These are phyloP conservation scores for Sporothrix schenckii DNA, from an alignment of 2,329 filamentous ascomycete species.

Conservation along the genomic window DNA sequence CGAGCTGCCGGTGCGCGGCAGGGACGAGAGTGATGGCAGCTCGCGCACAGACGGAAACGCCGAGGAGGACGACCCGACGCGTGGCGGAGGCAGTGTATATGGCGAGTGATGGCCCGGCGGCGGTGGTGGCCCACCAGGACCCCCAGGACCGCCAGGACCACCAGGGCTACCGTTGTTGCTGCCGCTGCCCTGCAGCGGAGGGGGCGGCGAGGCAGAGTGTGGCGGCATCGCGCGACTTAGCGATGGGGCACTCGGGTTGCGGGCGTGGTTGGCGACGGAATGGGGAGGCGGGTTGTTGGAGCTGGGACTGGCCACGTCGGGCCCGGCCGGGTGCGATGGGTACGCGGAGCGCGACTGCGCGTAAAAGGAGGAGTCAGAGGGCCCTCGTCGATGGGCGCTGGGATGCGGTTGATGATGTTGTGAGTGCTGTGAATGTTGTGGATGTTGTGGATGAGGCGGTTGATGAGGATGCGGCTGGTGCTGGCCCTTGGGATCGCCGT, in stretches of 20 bases:
- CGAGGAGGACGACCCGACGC: slow-evolving; percentile 48
- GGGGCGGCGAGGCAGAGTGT: slow-evolving; percentile 36
- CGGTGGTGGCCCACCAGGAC: slow-evolving; percentile 29
- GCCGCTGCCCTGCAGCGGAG: slow-evolving; percentile 21
- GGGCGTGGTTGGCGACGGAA: slow-evolving; percentile 45
- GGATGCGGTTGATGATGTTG: slow-evolving; percentile 25
- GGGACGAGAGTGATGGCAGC: slow-evolving; percentile 55
- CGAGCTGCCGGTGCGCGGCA: slow-evolving; percentile 52
- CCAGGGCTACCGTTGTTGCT: slow-evolving; percentile 27
- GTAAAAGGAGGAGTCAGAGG: slow-evolving; percentile 51
- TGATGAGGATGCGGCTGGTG: slow-evolving; percentile 12
- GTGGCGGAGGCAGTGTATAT: slow-evolving; percentile 53
- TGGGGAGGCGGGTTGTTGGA: slow-evolving; percentile 33
- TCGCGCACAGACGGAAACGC: slow-evolving; percentile 56
- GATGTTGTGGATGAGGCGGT: slow-evolving; percentile 38
- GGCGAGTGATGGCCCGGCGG: slow-evolving; percentile 40
- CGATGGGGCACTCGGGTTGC: slow-evolving; percentile 49
- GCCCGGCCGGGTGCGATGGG: slow-evolving; percentile 39
- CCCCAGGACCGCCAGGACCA: slow-evolving; percentile 32
- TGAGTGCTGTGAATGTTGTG: slow-evolving; percentile 6
- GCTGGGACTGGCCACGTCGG: background rate
- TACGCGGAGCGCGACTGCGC: slow-evolving; percentile 45
- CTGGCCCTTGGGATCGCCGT: slow-evolving; percentile 40
- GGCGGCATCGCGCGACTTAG: slow-evolving; percentile 53
- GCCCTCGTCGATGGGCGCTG: slow-evolving; percentile 43